Conservation (phyloP, 2,329 filamentous ascomycete species). For the Claviceps spartinae region DNA sequence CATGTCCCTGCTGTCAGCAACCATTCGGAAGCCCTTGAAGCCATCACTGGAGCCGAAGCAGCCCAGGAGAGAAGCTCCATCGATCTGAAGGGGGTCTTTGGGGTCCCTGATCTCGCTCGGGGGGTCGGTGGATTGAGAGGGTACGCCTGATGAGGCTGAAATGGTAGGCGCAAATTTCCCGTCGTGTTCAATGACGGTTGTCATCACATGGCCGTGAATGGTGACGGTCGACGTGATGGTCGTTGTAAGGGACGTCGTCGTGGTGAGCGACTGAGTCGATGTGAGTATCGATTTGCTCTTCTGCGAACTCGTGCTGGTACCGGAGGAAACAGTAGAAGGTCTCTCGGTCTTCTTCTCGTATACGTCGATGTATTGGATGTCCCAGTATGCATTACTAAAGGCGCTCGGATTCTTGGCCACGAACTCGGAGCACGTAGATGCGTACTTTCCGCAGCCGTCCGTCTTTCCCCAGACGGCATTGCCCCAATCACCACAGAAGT, state of each 20-base stretch:
- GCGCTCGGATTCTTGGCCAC: constrained; percentile 31
- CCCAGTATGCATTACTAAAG: constrained; percentile 32
- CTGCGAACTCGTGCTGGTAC: too few relatives aligned
- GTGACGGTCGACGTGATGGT: constrained; percentile 8
- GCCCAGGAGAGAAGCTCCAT: constrained; percentile 22
- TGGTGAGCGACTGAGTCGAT: not conserved
- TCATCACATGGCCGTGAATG: constrained; percentile 10
- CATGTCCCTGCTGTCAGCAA: constrained; percentile 21
- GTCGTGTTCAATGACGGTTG: not conserved
- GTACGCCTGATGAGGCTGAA: not conserved
- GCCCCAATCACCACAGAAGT: constrained; percentile 70
- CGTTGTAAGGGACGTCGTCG: not conserved
- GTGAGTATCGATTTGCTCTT: too few relatives aligned
- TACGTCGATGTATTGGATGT: constrained; percentile 41
- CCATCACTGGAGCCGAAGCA: constrained; percentile 27
- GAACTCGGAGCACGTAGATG: constrained; percentile 31
- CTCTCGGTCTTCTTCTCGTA: constrained; percentile 17
- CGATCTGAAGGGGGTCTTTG: constrained; percentile 20
- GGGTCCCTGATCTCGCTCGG: constrained; percentile 7
- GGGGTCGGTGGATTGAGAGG: constrained; percentile 2
- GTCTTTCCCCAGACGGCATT: constrained; percentile 29
- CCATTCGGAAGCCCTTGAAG: constrained; percentile 22
- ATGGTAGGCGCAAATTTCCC: not conserved
- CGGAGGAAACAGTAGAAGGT: not conserved
- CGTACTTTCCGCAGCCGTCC: constrained; percentile 25